phyloP scores from a whole-genome alignment of 495 filamentous ascomycete species.

The Annulohypoxylon nitens region DNA sequence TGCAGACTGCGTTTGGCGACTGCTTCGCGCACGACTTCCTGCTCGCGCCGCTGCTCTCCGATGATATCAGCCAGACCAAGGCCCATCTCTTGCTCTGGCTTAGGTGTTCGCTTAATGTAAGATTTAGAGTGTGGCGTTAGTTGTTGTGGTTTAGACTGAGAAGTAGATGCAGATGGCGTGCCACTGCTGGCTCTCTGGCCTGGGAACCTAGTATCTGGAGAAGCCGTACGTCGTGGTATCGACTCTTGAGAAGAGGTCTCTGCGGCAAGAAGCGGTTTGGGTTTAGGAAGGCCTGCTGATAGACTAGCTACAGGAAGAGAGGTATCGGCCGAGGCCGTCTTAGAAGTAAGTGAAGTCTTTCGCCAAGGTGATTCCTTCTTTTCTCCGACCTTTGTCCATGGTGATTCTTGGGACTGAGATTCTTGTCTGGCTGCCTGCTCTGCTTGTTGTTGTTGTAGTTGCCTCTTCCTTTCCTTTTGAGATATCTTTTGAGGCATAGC shows the following conservation, averaged over 20 bases:
- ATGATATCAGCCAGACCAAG: slow-evolving; percentile 90
- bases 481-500: slow-evolving; percentile 71
- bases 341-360: slow-evolving; percentile 55
- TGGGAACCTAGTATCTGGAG: slow-evolving; percentile 68
- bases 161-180: slow-evolving; percentile 25
- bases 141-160: slow-evolving; percentile 38
- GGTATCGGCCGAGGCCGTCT: slow-evolving; percentile 50
- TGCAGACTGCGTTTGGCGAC: slow-evolving; percentile 85
- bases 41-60: slow-evolving; percentile 84
- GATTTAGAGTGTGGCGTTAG: slow-evolving; percentile 65
- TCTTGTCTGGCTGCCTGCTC: slow-evolving; percentile 68
- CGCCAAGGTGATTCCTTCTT: slow-evolving; percentile 80
- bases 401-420: slow-evolving; percentile 55
- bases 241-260: slow-evolving; percentile 48
- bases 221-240: slow-evolving; percentile 61
- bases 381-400: slow-evolving; percentile 54
- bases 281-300: slow-evolving; percentile 62
- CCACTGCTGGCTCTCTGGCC: slow-evolving; percentile 56
- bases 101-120: slow-evolving; percentile 59
- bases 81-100: slow-evolving; percentile 70
- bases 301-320: slow-evolving; percentile 54
- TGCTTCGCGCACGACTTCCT: slow-evolving; percentile 85
- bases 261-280: slow-evolving; percentile 56
- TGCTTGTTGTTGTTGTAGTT: slow-evolving; percentile 77
- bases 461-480: slow-evolving; percentile 90